Percentiles rank a stretch among this genome's conserved stretches.
Evolutionary conservation across 371 early-diverging fungal genomes (phyloP).

Genomic region (Mucor velutinosus): DNA sequence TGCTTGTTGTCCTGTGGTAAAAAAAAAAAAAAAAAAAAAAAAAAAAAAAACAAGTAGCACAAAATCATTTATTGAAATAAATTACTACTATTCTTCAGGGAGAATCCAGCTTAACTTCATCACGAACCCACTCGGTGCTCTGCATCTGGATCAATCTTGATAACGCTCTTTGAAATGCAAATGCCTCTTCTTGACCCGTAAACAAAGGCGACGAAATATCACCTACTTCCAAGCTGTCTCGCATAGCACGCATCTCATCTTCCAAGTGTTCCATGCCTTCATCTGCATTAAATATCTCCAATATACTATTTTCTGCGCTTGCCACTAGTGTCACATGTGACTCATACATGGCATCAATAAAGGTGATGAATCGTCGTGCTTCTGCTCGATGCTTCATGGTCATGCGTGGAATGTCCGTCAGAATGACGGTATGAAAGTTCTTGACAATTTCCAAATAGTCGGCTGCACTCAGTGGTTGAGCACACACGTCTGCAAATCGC

Average conservation of each 20-base stretch:
- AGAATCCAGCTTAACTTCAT: constrained; percentile 17
- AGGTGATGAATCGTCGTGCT: constrained; percentile 91
- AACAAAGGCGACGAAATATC: constrained; percentile 69
- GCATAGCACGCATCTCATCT: constrained; percentile 41
- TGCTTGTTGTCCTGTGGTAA: neutral
- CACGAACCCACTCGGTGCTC: constrained; percentile 55
- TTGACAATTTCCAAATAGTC: constrained; percentile 87
- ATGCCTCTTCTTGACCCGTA: constrained; percentile 91
- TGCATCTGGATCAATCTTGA: constrained; percentile 94
- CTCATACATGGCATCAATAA: constrained; percentile 94
- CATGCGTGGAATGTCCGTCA: constrained; percentile 90
- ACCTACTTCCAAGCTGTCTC: constrained; percentile 44
- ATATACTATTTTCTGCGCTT: constrained; percentile 70
- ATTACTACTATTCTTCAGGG: neutral
- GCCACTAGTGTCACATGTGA: constrained; percentile 63
- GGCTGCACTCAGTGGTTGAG: constrained; percentile 80
- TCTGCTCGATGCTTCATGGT: constrained; percentile 78
- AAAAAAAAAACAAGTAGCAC: neutral
- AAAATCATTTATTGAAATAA: neutral
- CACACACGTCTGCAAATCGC: constrained; percentile 83
- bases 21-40: too few species aligned
- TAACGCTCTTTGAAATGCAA: constrained; percentile 94
- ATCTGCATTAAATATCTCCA: constrained; percentile 69
- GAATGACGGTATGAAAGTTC: constrained; percentile 72
- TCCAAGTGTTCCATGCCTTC: constrained; percentile 40